phyloP scores from a whole-genome alignment of 768 basidiomycete species.

The Udeniomyces megalosporus region DNA sequence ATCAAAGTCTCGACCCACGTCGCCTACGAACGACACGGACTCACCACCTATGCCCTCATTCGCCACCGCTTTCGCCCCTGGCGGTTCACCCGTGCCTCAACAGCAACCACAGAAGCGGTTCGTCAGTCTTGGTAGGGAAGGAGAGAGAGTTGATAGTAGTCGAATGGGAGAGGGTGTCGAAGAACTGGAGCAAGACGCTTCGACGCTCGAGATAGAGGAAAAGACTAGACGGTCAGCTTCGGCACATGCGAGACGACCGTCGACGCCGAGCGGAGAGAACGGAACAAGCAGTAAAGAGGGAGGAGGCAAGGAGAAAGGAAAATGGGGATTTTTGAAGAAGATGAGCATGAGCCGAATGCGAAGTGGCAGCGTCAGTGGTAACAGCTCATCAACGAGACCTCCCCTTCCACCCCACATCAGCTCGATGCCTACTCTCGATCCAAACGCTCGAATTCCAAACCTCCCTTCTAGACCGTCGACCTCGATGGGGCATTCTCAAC shows the following conservation, averaged over 20 bases:
- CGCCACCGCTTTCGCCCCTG: too few species aligned
- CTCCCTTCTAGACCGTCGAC: conserved; percentile 4
- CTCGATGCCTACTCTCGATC: conserved; percentile 1
- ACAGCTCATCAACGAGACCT: not conserved
- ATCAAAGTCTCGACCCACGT: not conserved
- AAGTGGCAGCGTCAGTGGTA: not conserved
- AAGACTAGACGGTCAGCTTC: not conserved
- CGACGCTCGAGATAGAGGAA: not conserved
- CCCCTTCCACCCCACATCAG: conserved; percentile 1
- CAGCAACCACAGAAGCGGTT: not conserved
- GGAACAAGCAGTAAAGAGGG: not conserved
- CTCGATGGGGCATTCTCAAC: not conserved
- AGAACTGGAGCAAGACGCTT: not conserved
- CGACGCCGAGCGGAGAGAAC: not conserved
- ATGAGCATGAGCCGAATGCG: conserved; percentile 95
- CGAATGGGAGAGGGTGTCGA: not conserved
- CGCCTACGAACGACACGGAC: not conserved
- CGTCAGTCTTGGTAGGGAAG: conserved; percentile 2
- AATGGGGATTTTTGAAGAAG: conserved; percentile 94
- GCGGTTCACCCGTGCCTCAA: too few species aligned
- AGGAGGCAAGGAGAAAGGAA: conserved; percentile 41
- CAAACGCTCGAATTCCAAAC: not conserved
- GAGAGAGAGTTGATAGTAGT: too few species aligned
- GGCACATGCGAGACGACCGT: not conserved
- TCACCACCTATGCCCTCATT: not conserved